Evolutionary conservation across 2,329 filamentous ascomycete genomes (phyloP).

Genomic region (Fusarium nygamai): DNA sequence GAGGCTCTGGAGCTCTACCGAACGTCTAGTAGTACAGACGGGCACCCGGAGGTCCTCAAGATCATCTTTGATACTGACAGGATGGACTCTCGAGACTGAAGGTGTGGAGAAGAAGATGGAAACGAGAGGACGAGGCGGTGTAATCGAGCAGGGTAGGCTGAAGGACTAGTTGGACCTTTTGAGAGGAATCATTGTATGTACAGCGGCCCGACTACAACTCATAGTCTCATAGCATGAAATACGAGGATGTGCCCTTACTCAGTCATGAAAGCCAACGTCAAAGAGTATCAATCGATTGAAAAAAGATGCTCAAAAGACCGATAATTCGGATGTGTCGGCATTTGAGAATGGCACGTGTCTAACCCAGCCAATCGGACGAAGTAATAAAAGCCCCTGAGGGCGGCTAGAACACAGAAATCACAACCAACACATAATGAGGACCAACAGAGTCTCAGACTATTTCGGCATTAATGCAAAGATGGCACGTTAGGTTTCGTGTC

Average conservation of each 20-base stretch:
- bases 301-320: neutral
- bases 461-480: neutral
- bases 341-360: neutral
- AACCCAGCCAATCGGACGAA: neutral
- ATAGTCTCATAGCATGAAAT: neutral
- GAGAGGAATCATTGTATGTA: neutral
- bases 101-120: neutral
- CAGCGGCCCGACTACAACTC: too few species aligned
- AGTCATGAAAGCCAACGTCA: neutral
- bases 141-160: neutral
- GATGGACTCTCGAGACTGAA: neutral
- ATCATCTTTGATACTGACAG: neutral
- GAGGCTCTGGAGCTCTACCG: neutral
- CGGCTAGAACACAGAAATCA: neutral
- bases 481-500: neutral
- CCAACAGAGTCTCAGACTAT: neutral
- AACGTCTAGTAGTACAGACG: neutral
- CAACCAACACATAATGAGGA: neutral
- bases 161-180: neutral
- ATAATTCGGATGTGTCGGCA: neutral
- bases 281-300: accelerated
- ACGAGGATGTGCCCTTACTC: too few species aligned
- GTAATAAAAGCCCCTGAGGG: too few species aligned
- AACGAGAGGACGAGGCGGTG: neutral
- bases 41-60: neutral